These are phyloP conservation scores for Candida nemodendra DNA, from an alignment of 805 yeast species.

Conservation along the genomic window DNA sequence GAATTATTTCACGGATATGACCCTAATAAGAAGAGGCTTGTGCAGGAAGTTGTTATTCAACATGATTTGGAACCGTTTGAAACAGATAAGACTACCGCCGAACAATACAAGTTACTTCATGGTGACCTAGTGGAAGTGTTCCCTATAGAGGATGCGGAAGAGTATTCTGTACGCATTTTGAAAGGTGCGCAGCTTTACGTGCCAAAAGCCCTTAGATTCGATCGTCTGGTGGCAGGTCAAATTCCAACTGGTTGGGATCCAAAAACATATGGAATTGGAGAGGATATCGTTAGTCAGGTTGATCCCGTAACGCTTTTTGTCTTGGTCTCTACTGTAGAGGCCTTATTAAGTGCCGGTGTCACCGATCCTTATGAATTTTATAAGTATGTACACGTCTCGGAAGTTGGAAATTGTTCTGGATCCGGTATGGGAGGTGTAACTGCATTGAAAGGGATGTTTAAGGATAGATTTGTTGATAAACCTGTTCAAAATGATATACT, in stretches of 20 bases:
- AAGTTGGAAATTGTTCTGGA: constrained; percentile 99
- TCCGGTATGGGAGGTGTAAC: constrained; percentile 99
- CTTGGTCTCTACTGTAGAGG: constrained; percentile 92
- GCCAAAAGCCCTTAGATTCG: constrained; percentile 81
- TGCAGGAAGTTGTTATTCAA: constrained; percentile 95
- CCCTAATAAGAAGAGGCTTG: constrained; percentile 87
- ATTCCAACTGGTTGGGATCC: constrained; percentile 99
- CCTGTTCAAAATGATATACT: constrained; percentile 97
- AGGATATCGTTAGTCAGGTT: constrained; percentile 89
- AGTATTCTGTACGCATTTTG: constrained; percentile 83
- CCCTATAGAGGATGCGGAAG: constrained; percentile 86
- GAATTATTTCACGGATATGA: constrained; percentile 92
- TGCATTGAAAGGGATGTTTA: constrained; percentile 97
- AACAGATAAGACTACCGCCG: constrained; percentile 92
- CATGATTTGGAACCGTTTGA: constrained; percentile 96
- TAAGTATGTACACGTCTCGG: constrained; percentile 96
- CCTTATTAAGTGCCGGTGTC: constrained; percentile 89
- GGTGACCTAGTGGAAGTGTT: constrained; percentile 92
- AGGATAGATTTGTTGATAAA: constrained; percentile 85
- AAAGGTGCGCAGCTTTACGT: constrained; percentile 89
- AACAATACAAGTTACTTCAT: constrained; percentile 89
- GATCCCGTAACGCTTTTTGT: constrained; percentile 94
- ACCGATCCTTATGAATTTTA: constrained; percentile 99
- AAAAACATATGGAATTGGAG: constrained; percentile 88
- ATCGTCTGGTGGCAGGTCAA: constrained; percentile 85